Evolutionary conservation across 345 rosid species (phyloP), one percentile per base, ranked within the genome.

Genomic region (Eutrema japonicum): DNA sequence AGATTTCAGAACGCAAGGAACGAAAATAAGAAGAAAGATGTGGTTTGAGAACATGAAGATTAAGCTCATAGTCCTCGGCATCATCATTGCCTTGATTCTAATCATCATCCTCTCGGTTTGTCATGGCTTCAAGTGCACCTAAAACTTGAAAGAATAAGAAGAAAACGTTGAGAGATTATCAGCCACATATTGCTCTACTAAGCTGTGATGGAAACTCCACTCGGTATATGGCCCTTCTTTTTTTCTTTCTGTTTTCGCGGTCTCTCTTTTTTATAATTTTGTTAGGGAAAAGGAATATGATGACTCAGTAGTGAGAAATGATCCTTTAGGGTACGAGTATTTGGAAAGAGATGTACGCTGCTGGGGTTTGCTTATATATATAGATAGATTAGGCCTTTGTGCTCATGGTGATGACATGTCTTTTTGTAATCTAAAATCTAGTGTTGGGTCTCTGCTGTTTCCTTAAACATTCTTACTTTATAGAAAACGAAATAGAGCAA

Each of bases 1-100:
- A 82, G 91, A 86, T 72, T 88, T 88, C 79, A 81, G 89, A 78
- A 85, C 84, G 29, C 87, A 83, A 58, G 91, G 94, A 75, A 86
- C 91, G 26, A 79, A 86, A 75, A 84, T 88, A 30, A 84, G 82
- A 78, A 82, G 91, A 64, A 88, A 83, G 81, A 86, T 88, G 94
- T 87, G 94, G 91, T 69, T 84, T 55, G 87, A 86, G 81, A 89
- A 89, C 91, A 89, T 89, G 91, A 87, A 89, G 78, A 81, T 89
- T 18, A 89, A 89, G 83, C 85, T 89, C 49, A 86, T 85, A 76
- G 91, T 88, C 60, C 64, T 79, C 50, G 87, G 82, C 29, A 89
- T 86, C 72, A 55, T 88, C 75, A 63, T 82, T 55, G 87, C 87
- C 37, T 73, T 88, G 82, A 85, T 88, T 68, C 86, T 86, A 58